Conservation (phyloP, 1,139 yeast species). For the Sugiyamaella paludigena region DNA sequence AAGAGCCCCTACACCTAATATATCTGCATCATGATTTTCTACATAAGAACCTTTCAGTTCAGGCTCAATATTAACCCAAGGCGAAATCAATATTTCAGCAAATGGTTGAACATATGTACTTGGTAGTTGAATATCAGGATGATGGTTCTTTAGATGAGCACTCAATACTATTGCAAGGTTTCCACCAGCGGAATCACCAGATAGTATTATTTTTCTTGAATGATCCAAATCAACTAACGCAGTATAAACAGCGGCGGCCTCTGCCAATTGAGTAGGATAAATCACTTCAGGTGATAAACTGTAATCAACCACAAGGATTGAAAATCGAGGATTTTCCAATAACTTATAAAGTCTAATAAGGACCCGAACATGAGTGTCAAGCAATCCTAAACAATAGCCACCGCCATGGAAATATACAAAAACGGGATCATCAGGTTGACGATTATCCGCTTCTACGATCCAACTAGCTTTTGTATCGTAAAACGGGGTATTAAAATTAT, state of each 20-base stretch:
- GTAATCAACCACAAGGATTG: conserved; percentile 43
- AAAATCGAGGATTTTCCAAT: conserved; percentile 31
- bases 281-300: conserved; percentile 38
- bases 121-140: conserved; percentile 8
- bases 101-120: conserved; percentile 12
- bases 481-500: conserved; percentile 9
- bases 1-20: conserved; percentile 9
- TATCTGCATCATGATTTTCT: conserved; percentile 11
- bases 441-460: conserved; percentile 28
- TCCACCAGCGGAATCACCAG: conserved; percentile 50
- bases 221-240: conserved; percentile 38
- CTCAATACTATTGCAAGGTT: conserved; percentile 41
- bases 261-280: conserved; percentile 45
- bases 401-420: conserved; percentile 43
- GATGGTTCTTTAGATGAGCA: conserved; percentile 31
- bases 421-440: conserved; percentile 29
- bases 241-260: conserved; percentile 38
- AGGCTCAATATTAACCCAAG: conserved; percentile 14
- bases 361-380: conserved; percentile 35
- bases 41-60: conserved; percentile 13
- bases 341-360: conserved; percentile 41
- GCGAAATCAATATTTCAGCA: conserved; percentile 13
- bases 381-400: conserved; percentile 40
- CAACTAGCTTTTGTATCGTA: conserved; percentile 18
- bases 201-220: conserved; percentile 35